phyloP scores from a whole-genome alignment of 192 early-diverging fungal species.

The Coemansia reversa region DNA sequence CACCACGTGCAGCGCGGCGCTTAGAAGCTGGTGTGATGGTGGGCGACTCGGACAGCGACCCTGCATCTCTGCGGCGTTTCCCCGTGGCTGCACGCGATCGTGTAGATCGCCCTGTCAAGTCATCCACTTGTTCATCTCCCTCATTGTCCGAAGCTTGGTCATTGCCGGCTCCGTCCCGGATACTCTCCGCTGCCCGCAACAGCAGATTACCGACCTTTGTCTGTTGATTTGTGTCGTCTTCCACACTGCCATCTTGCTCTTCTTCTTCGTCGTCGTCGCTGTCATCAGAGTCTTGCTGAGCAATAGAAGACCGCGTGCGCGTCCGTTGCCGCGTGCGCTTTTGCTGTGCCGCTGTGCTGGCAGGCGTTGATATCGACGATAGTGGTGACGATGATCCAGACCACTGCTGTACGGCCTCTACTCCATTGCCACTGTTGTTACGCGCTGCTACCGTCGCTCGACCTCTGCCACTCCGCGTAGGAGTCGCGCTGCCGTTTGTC shows the following conservation, averaged over 20 bases:
- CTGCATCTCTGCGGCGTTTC: constrained; percentile 9
- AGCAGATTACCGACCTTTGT: constrained; percentile 17
- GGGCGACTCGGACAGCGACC: constrained; percentile 9
- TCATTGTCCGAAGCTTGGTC: constrained; percentile 5
- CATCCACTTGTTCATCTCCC: constrained; percentile 3
- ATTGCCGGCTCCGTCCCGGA: constrained; percentile 12
- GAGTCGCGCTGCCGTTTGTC: constrained; percentile 7
- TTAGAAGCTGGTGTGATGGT: not conserved
- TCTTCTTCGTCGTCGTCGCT: not conserved
- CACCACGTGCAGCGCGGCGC: not conserved
- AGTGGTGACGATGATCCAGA: constrained; percentile 29
- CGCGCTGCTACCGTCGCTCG: not conserved
- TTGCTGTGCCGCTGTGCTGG: constrained; percentile 12
- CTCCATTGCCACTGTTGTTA: not conserved
- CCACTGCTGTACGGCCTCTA: constrained; percentile 7
- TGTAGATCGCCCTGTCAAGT: constrained; percentile 8
- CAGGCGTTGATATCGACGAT: constrained; percentile 43
- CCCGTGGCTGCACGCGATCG: constrained; percentile 19
- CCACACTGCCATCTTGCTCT: not conserved
- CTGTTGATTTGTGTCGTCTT: not conserved
- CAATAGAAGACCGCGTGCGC: not conserved
- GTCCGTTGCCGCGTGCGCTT: constrained; percentile 3
- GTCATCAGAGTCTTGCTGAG: constrained; percentile 3
- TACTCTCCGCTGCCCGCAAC: constrained; percentile 19
- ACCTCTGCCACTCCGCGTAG: constrained; percentile 6